Evolutionary conservation across 148 eudicot species (phyloP).

Genomic region (Drosera capensis): DNA sequence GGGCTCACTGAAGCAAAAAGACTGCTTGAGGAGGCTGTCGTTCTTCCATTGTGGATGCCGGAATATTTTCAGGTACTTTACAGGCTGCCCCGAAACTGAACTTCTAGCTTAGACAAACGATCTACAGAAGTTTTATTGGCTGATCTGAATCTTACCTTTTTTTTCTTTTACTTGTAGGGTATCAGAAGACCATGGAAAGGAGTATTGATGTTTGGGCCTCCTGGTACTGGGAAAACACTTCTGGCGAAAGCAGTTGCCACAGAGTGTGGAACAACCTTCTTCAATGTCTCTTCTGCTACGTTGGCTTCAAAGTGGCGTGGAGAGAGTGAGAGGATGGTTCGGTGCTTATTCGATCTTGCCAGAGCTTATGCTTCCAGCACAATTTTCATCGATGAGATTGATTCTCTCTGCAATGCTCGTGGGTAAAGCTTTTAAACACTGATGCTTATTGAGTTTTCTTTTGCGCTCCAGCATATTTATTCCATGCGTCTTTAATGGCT

Average conservation of each 20-base stretch:
- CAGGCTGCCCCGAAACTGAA: too few relatives aligned
- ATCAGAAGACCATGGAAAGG: slow-evolving; percentile 99
- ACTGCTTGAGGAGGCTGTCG: slow-evolving; percentile 99
- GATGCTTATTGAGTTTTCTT: background rate
- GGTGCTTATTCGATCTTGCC: slow-evolving; percentile 88
- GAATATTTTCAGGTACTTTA: slow-evolving; percentile 99
- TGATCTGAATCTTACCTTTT: background rate
- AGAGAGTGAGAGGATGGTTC: slow-evolving; percentile 98
- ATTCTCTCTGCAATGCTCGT: slow-evolving; percentile 93
- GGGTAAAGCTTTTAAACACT: slow-evolving; percentile 38
- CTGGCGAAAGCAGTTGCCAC: slow-evolving; percentile 99
- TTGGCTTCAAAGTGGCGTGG: slow-evolving; percentile 99
- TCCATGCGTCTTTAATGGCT: background rate
- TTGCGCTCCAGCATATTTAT: background rate
- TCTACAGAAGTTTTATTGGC: background rate
- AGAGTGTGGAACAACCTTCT: slow-evolving; percentile 95
- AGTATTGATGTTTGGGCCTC: slow-evolving; percentile 98
- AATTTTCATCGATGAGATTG: slow-evolving; percentile 95
- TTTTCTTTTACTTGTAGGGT: too few relatives aligned
- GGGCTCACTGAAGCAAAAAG: slow-evolving; percentile 95
- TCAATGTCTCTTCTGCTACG: slow-evolving; percentile 95
- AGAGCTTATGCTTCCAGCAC: slow-evolving; percentile 98
- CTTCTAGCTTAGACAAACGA: slow-evolving; percentile 1
- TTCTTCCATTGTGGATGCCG: slow-evolving; percentile 97
- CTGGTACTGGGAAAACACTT: slow-evolving; percentile 98